A percentile compares a stretch with the other conserved stretches of the same genome.
Evolutionary conservation across 345 rosid species (phyloP).

Genomic region (Camelina laxa): DNA sequence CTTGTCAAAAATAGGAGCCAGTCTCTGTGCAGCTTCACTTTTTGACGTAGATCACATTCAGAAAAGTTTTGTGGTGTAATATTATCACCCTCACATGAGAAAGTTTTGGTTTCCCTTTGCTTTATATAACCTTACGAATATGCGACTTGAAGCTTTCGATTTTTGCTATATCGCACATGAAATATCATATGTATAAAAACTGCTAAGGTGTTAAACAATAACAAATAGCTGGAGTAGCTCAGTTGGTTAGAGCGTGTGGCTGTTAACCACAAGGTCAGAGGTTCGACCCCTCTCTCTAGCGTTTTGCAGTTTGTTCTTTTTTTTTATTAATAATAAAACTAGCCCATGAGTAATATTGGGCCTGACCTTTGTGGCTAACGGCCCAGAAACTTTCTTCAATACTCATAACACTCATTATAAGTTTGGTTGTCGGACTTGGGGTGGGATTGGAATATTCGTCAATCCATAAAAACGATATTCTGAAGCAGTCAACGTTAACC

Average conservation of each 20-base stretch:
- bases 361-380: neutral
- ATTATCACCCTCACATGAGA: too few relatives aligned
- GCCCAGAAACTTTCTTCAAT: neutral
- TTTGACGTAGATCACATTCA: too few relatives aligned
- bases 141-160: too few relatives aligned
- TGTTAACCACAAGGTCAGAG: slow-evolving; percentile 52
- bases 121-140: too few relatives aligned
- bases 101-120: too few relatives aligned
- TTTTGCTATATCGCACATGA: too few relatives aligned
- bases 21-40: too few relatives aligned
- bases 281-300: slow-evolving; percentile 44
- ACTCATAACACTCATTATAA: too few relatives aligned
- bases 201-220: fast-evolving
- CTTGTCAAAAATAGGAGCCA: too few relatives aligned
- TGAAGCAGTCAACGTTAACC: slow-evolving; percentile 30
- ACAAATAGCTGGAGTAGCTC: slow-evolving; percentile 11
- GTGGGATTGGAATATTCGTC: slow-evolving; percentile 22
- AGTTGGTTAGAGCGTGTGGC: slow-evolving; percentile 79
- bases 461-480: slow-evolving; percentile 20
- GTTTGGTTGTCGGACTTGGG: neutral
- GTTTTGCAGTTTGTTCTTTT: neutral
- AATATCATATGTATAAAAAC: too few relatives aligned
- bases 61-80: too few relatives aligned
- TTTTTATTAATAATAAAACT: too few relatives aligned
- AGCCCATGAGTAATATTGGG: slow-evolving; percentile 11